phyloP scores from a whole-genome alignment of 148 eudicot genomes.

The Fagopyrum esculentum region DNA sequence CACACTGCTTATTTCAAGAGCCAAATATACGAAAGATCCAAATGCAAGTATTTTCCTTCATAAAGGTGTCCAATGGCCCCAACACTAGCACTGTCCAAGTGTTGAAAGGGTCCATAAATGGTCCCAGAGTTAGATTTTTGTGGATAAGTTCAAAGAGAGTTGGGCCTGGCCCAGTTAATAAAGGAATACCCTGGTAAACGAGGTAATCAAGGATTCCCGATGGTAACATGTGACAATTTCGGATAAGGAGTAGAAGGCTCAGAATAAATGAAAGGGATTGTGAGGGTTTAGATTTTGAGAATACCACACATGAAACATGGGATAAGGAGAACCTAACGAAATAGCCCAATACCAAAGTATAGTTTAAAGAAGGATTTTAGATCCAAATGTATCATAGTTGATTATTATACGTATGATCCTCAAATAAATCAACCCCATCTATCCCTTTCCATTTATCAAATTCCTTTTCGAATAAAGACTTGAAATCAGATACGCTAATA shows the following conservation, averaged over 20 bases:
- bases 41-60: not conserved
- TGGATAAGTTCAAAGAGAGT: not conserved
- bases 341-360: not conserved
- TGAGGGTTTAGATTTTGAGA: not conserved
- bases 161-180: constrained; percentile 7
- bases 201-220: constrained; percentile 4
- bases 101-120: not conserved
- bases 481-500: not conserved
- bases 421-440: not conserved
- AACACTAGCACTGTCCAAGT: not conserved
- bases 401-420: not conserved
- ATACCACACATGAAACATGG: constrained; percentile 7
- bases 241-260: constrained; percentile 10
- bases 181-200: not conserved
- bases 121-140: not conserved
- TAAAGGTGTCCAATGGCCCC: not conserved
- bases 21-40: not conserved
- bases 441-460: not conserved
- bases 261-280: not conserved
- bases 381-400: not conserved
- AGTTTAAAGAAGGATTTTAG: not conserved
- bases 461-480: not conserved
- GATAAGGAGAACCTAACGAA: not conserved
- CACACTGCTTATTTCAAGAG: not conserved
- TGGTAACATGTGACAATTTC: not conserved